Evolutionary conservation across 495 filamentous ascomycete species (phyloP).

Genomic region (Ramalina peruviana): DNA sequence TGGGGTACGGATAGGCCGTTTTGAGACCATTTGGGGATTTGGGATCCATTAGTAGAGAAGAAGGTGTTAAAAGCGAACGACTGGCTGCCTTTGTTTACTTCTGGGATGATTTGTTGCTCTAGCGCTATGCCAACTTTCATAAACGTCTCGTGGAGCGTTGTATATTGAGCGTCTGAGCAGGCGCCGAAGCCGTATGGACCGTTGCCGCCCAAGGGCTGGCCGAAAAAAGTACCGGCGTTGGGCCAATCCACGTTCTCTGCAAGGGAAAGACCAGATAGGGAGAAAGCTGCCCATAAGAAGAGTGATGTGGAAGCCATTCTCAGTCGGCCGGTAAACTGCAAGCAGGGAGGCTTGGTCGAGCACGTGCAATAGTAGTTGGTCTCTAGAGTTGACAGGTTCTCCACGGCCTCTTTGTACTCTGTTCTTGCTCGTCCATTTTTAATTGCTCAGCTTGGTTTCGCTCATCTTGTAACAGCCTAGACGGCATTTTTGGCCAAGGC

Average conservation of each 20-base stretch:
- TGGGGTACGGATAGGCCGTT: not conserved
- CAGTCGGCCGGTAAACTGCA: too few species aligned
- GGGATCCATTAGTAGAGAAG: not conserved
- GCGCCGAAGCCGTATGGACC: conserved; percentile 1
- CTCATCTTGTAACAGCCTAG: too few species aligned
- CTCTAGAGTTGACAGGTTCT: too few species aligned
- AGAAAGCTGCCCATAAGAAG: too few species aligned
- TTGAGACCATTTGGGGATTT: too few species aligned
- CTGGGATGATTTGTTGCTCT: not conserved
- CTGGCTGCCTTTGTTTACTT: not conserved
- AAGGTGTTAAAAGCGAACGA: not conserved
- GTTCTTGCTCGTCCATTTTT: too few species aligned
- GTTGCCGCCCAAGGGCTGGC: not conserved
- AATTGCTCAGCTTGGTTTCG: too few species aligned
- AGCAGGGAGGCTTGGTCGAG: too few species aligned
- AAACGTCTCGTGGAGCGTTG: not conserved
- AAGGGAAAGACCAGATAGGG: not conserved
- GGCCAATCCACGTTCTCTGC: not conserved
- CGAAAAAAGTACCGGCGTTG: not conserved
- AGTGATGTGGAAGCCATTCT: too few species aligned
- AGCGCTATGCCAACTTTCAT: not conserved
- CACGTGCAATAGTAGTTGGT: too few species aligned
- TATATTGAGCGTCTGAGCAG: not conserved
- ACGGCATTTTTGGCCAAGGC: too few species aligned
- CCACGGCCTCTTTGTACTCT: too few species aligned